Evolutionary conservation across 139 green algal species (phyloP), one percentile per base, ranked within the genome.

Genomic region (Trebouxia sp.): DNA sequence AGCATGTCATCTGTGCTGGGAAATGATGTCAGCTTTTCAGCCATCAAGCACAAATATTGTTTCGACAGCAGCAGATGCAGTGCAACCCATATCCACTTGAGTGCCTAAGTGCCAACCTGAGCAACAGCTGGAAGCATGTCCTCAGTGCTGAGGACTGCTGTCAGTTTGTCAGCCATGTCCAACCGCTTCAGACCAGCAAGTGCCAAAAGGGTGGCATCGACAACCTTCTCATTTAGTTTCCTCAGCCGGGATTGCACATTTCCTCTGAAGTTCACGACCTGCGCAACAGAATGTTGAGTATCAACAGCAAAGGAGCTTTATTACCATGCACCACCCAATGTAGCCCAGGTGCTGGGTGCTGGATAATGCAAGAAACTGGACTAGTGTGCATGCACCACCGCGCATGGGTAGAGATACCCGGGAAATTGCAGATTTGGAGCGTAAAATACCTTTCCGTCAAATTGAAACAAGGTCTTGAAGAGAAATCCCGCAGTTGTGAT

Each of bases 221-320:
- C 97, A 24, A 86, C 91, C 45, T 93, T 96, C 86, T 99, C 97
- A 65, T 94, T 83, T 58, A 99, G 89, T 89, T 99, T 99, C 58
- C 96, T 91, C 50, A 99, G 84, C 24, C 97, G 91, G 9, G 92
- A 97, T 89, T 99, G 97, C 87, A 99, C 96, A 82, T 98, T 98
- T 76, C 96, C 96, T 55, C 97, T 92, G 94, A 99, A 99, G 89
- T 99, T 99, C 20, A 96, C 92, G 6, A 98, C 91, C 90, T 98
- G 83, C 50, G 79, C 9, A 17, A 43, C 24, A 45, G 26, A 43
- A 24, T 11, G 6, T 1, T 28, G 5, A 32, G 4, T 43, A 26
- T 22, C 65, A 32, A 1, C 35, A 74, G 11, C 22, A 43, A n/a
- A 58, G 3, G 50, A 22, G 50, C 20, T 58, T 22, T 58, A 22